Evolutionary conservation across 345 rosid genomes (phyloP).

Genomic region (Hirschfeldia incana): DNA sequence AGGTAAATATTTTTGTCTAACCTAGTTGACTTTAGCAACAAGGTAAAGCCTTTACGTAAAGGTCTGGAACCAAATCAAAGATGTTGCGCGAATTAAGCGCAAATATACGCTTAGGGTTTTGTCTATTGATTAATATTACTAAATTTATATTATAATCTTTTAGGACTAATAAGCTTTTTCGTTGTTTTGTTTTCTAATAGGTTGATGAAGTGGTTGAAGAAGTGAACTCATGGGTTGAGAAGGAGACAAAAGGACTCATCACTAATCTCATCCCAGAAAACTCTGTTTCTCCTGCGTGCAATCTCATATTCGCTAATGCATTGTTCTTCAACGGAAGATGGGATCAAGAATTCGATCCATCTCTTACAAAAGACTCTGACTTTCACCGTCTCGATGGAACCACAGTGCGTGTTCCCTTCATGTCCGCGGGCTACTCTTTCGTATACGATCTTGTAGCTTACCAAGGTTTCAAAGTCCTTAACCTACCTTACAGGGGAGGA

Average conservation of each 20-base stretch:
- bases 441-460: background rate
- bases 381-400: slow-evolving; percentile 31
- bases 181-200: background rate
- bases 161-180: background rate
- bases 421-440: background rate
- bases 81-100: background rate
- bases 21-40: slow-evolving; percentile 57
- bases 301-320: slow-evolving; percentile 22
- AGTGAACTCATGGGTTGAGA: slow-evolving; percentile 69
- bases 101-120: background rate
- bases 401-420: slow-evolving; percentile 27
- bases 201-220: slow-evolving; percentile 50
- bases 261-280: slow-evolving; percentile 7
- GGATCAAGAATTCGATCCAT: slow-evolving; percentile 1
- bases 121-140: background rate
- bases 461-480: slow-evolving; percentile 20
- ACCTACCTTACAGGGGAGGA: background rate
- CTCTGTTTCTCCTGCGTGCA: background rate
- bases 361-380: slow-evolving; percentile 12
- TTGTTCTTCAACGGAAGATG: slow-evolving; percentile 30
- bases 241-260: slow-evolving; percentile 37
- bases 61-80: background rate
- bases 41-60: background rate
- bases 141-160: background rate
- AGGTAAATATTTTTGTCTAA: slow-evolving; percentile 47